phyloP scores from a whole-genome alignment of 2,329 filamentous ascomycete species.

The Aspergillus amoenus region DNA sequence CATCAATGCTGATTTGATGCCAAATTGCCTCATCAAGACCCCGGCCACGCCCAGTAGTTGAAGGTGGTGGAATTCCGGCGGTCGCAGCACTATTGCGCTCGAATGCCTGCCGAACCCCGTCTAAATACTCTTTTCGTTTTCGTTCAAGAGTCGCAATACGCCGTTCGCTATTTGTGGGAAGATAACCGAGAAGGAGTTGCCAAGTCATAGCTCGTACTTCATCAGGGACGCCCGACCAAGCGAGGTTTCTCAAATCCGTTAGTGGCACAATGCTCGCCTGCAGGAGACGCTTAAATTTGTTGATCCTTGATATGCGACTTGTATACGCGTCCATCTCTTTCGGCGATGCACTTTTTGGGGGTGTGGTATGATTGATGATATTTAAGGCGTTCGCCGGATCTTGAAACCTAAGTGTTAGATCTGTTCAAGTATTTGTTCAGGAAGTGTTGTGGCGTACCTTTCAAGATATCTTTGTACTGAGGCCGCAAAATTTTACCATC shows the following conservation, averaged over 20 bases:
- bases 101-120: constrained; percentile 74
- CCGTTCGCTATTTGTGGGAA: constrained; percentile 94
- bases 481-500: constrained; percentile 95
- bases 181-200: constrained; percentile 91
- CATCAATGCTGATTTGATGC: constrained; percentile 99
- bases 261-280: constrained; percentile 89
- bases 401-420: constrained; percentile 13
- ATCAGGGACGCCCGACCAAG: constrained; percentile 92
- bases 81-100: constrained; percentile 51
- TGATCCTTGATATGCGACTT: constrained; percentile 86
- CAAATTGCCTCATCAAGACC: constrained; percentile 96
- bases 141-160: constrained; percentile 86
- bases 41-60: constrained; percentile 57
- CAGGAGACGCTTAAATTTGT: constrained; percentile 96
- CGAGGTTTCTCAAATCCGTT: constrained; percentile 75
- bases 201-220: constrained; percentile 99
- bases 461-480: constrained; percentile 97
- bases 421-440: not conserved
- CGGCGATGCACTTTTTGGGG: constrained; percentile 69
- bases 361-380: constrained; percentile 81
- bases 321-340: constrained; percentile 87
- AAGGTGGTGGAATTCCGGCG: constrained; percentile 42
- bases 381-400: constrained; percentile 91
- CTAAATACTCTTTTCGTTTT: constrained; percentile 94
- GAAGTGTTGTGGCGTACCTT: constrained; percentile 47